Base-by-base conservation (phyloP, 2,329 filamentous ascomycete species). In the Rhexocercosporidium sp. region DNA sequence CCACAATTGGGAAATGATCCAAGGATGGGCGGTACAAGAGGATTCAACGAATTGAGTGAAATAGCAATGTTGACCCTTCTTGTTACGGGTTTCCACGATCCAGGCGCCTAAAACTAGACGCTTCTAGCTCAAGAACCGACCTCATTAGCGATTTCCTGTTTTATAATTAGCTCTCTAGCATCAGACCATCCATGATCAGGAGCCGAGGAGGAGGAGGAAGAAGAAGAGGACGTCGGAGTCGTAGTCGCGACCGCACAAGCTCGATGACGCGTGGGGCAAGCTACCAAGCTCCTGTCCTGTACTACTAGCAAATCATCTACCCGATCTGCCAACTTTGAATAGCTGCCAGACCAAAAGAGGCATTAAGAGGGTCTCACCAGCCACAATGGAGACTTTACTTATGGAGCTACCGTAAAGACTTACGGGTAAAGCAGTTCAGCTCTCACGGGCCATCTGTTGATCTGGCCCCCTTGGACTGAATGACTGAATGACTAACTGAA, bases 271-370 rank as follows among this genome's bases (percentile, higher is more conserved):
- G n/a, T 39, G 39, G 57, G 46, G n/a, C 20, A 9, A 14, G 44
- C 11, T 31, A 37, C 22, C 22, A 29, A 44, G 31, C 57, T 57
- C 39, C 12, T 12, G 14, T 44, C 8, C 14, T 12, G 8, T 44
- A 44, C 39, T 4, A 18, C 8, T 16, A 16, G 39, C n/a, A n/a
- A 37, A 37, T 37, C 8, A 37, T 37, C 34, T 37, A 11, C 34
- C 34, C 34, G 64, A 66, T 66, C 64, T 65, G 62, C 67, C 64
- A 65, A 66, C 54, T 66, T 62, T 65, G 37, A 56, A 41, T 31
- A 37, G 56, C 16, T 22, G 37, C 25, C n/a, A 61, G 29, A 20
- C 63, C 53, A 27, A 20, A 49, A 49, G 14, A 3, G 37, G 65
- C 27, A 53, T 18, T 39, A 59, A 47, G 47, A 20, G 51, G 41